Evolutionary conservation across 495 filamentous ascomycete species (phyloP).

Genomic region (Daldinia bambusicola): DNA sequence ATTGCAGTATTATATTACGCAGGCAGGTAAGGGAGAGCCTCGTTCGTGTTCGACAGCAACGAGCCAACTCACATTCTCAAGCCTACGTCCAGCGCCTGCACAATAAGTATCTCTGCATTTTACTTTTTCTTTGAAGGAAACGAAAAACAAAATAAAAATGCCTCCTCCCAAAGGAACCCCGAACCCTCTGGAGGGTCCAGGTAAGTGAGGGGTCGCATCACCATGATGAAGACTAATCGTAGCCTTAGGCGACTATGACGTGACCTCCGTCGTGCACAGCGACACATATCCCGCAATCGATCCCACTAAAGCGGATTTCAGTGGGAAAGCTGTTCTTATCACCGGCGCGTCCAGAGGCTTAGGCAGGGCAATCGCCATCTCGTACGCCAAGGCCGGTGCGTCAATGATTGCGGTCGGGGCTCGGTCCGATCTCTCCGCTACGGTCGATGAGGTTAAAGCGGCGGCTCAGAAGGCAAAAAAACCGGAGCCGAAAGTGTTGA

Average conservation of each 20-base stretch:
- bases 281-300: slow-evolving; percentile 62
- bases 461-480: slow-evolving; percentile 52
- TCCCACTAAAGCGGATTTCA: slow-evolving; percentile 48
- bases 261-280: slow-evolving; percentile 43
- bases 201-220: not conserved
- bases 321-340: slow-evolving; percentile 58
- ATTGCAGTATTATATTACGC: not conserved
- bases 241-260: slow-evolving; percentile 43
- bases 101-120: too few species aligned
- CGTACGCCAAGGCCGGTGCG: slow-evolving; percentile 60
- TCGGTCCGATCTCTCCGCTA: slow-evolving; percentile 51
- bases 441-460: slow-evolving; percentile 48
- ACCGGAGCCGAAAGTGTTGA: slow-evolving; percentile 52
- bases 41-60: not conserved
- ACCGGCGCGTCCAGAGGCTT: slow-evolving; percentile 63
- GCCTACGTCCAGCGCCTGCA: not conserved
- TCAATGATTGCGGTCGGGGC: slow-evolving; percentile 59
- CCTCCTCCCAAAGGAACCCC: not conserved
- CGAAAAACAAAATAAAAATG: not conserved
- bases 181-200: slow-evolving; percentile 1
- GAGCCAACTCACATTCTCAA: not conserved
- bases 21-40: not conserved
- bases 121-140: too few species aligned
- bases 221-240: not conserved
- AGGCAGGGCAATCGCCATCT: slow-evolving; percentile 55